phyloP scores from a whole-genome alignment of 164 flowering plant species.

The Sextonia rubra region DNA sequence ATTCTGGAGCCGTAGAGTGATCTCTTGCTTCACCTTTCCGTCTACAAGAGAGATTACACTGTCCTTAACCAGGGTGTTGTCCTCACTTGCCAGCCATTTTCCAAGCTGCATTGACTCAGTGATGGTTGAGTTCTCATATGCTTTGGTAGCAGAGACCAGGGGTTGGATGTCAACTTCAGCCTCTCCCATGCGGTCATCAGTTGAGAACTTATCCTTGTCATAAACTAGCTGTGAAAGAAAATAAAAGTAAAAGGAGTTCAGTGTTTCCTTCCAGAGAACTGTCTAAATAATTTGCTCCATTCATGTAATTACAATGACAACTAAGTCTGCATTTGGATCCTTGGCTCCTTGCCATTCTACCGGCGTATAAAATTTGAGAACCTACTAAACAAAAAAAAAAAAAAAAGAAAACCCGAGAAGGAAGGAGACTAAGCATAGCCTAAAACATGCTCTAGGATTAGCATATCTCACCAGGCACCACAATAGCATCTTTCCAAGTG shows the following conservation, averaged over 20 bases:
- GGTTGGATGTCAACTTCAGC: conserved; percentile 92
- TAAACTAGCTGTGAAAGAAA: conserved; percentile 63
- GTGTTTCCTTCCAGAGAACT: no score
- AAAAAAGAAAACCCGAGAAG: no score
- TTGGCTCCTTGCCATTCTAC: no score
- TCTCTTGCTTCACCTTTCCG: conserved; percentile 36
- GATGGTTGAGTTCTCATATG: conserved; percentile 44
- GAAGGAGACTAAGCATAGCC: no score
- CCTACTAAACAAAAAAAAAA: no score
- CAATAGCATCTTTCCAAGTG: no score
- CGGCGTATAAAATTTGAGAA: no score
- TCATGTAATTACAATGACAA: no score
- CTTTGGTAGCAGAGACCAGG: conserved; percentile 68
- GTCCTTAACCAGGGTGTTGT: conserved; percentile 59
- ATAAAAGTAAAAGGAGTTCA: background rate
- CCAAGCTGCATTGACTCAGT: conserved; percentile 57
- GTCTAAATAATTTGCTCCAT: no score
- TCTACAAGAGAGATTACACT: conserved; percentile 50
- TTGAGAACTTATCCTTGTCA: conserved; percentile 80
- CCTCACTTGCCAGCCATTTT: conserved; percentile 59
- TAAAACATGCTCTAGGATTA: no score
- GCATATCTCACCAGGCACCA: no score
- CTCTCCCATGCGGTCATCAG: conserved; percentile 93
- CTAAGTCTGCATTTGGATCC: no score
- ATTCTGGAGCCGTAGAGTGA: conserved; percentile 48